Conservation (phyloP, 768 basidiomycete species). For the Mycena alexandri region DNA sequence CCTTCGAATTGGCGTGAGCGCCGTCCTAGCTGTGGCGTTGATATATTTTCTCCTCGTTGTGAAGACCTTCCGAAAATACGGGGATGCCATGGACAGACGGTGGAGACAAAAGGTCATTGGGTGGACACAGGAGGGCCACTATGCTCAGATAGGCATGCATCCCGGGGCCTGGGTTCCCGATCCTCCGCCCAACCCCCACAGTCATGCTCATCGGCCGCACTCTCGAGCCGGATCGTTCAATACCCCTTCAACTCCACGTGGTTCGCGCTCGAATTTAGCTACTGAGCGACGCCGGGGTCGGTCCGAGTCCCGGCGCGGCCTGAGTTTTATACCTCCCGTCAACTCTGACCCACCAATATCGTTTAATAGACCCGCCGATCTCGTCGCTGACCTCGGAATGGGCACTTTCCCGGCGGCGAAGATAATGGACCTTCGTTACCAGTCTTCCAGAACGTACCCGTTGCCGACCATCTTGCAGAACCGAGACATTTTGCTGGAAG, state of each 20-base stretch:
- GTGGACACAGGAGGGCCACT: conserved; percentile 15
- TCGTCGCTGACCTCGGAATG: background rate
- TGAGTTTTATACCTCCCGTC: background rate
- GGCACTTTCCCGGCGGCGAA: conserved; percentile 11
- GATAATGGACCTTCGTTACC: conserved; percentile 15
- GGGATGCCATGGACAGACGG: conserved; percentile 38
- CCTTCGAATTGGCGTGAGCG: conserved; percentile 56
- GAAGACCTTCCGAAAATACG: conserved; percentile 58
- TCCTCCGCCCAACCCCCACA: background rate
- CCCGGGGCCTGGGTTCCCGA: background rate
- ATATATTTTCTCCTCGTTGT: conserved; percentile 59
- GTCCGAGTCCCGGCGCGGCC: background rate
- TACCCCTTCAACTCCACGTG: background rate
- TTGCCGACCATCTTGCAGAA: background rate
- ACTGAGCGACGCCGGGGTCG: background rate
- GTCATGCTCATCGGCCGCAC: background rate
- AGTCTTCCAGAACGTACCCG: background rate
- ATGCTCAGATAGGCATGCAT: background rate
- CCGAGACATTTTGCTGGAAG: conserved; percentile 7
- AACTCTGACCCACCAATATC: background rate
- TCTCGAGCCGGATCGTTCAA: background rate
- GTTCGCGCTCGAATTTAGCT: background rate
- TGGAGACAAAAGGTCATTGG: conserved; percentile 23
- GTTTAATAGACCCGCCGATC: background rate
- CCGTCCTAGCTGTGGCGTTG: conserved; percentile 56